Evolutionary conservation across 2,329 filamentous ascomycete species (phyloP).

Genomic region (Colletotrichum graminicola): DNA sequence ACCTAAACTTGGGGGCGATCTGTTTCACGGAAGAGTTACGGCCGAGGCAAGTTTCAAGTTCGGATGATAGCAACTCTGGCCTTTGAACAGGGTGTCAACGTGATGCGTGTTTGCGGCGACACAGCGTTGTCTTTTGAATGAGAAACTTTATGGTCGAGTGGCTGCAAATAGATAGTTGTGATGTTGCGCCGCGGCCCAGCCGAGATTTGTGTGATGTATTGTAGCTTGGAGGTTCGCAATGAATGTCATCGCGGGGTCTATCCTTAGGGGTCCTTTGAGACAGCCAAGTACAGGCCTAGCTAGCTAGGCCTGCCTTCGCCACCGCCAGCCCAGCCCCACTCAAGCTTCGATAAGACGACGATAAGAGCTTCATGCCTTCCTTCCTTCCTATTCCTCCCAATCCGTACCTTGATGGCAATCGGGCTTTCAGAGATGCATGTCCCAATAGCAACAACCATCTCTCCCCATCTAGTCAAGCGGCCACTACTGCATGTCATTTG

Average conservation of each 20-base stretch:
- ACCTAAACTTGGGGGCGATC: background rate
- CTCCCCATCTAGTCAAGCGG: background rate
- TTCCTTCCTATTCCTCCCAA: too few species aligned
- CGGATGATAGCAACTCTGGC: background rate
- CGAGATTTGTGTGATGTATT: background rate
- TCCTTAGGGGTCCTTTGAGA: background rate
- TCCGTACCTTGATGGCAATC: background rate
- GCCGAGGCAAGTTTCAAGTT: conserved; percentile 30
- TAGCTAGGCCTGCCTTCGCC: conserved; percentile 4
- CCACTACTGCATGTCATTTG: background rate
- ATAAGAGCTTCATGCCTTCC: background rate
- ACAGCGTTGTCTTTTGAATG: background rate
- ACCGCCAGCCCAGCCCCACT: conserved; percentile 16
- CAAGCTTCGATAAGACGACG: conserved; percentile 21
- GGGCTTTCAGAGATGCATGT: background rate
- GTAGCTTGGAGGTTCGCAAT: background rate
- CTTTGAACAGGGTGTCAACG: background rate
- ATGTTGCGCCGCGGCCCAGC: background rate
- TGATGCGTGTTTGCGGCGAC: too few species aligned
- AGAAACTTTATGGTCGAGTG: background rate
- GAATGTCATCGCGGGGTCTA: conserved; percentile 28
- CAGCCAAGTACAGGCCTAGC: background rate
- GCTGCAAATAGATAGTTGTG: too few species aligned
- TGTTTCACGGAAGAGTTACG: conserved; percentile 31
- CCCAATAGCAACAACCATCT: background rate